Evolutionary conservation across 2,329 filamentous ascomycete species (phyloP).

Genomic region (Aspergillus quadricinctus): DNA sequence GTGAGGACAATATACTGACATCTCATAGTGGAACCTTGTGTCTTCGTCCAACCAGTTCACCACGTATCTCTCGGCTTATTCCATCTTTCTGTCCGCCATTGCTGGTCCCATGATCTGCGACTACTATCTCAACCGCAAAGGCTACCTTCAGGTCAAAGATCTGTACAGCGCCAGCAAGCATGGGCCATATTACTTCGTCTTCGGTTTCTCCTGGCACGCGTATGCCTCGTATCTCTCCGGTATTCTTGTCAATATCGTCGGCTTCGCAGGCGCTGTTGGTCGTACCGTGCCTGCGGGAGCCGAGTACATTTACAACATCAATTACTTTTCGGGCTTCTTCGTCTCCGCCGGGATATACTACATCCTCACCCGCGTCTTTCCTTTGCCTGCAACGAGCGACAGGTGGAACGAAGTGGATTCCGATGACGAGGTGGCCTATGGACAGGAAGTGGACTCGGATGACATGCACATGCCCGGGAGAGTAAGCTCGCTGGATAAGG

Average conservation of each 20-base stretch:
- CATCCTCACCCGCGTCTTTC: constrained; percentile 62
- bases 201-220: constrained; percentile 75
- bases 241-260: constrained; percentile 86
- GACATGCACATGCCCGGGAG: constrained; percentile 7
- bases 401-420: constrained; percentile 69
- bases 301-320: constrained; percentile 81
- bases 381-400: constrained; percentile 69
- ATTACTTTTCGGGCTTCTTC: constrained; percentile 83
- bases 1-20: constrained; percentile 8
- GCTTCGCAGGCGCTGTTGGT: constrained; percentile 80
- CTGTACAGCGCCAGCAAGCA: constrained; percentile 66
- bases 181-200: constrained; percentile 67
- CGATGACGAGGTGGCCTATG: constrained; percentile 32
- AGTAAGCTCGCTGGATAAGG: background rate
- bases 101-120: constrained; percentile 86
- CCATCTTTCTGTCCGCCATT: constrained; percentile 88
- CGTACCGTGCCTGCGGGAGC: constrained; percentile 68
- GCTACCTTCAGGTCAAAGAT: constrained; percentile 72
- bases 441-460: constrained; percentile 28
- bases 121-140: constrained; percentile 80
- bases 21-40: constrained; percentile 60
- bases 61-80: constrained; percentile 86
- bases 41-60: constrained; percentile 76
- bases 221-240: constrained; percentile 79
- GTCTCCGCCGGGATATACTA: constrained; percentile 67